These are phyloP conservation scores for Moesziomyces antarcticus DNA, from an alignment of 1,284 basidiomycete genomes.

Conservation along the genomic window DNA sequence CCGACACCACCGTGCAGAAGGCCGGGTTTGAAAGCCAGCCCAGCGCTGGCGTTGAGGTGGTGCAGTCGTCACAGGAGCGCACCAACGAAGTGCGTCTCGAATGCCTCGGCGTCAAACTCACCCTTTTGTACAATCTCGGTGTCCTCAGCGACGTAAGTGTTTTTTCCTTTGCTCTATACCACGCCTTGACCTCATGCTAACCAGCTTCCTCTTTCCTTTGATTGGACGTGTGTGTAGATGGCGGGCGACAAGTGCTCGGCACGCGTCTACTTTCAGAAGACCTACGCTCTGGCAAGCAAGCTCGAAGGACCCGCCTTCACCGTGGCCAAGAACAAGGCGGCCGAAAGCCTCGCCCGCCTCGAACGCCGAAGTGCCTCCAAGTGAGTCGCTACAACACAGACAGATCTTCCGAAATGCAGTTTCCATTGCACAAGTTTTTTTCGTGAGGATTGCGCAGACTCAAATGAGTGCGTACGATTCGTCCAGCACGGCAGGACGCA, in stretches of 20 bases:
- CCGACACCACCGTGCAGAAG: constrained; percentile 49
- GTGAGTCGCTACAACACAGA: background rate
- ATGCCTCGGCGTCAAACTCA: constrained; percentile 61
- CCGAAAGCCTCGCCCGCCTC: constrained; percentile 33
- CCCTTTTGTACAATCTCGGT: constrained; percentile 64
- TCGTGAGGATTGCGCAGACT: background rate
- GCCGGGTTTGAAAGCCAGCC: constrained; percentile 48
- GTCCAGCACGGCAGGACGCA: constrained; percentile 55
- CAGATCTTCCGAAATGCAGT: background rate
- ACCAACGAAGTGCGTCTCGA: constrained; percentile 52
- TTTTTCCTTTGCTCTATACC: background rate
- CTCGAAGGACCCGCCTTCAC: constrained; percentile 19
- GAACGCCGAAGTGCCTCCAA: constrained; percentile 30
- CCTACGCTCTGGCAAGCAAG: constrained; percentile 41
- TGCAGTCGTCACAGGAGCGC: constrained; percentile 36
- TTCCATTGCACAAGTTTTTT: background rate
- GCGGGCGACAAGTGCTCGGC: constrained; percentile 51
- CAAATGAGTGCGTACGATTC: constrained; percentile 44
- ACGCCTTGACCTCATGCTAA: background rate
- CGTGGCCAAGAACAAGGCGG: constrained; percentile 33
- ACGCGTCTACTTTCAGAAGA: constrained; percentile 47
- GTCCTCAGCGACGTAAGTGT: constrained; percentile 43
- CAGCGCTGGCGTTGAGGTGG: constrained; percentile 21
- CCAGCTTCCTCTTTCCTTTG: background rate
- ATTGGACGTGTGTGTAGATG: constrained; percentile 16